Evolutionary conservation across 179 eudicot species (phyloP).

Genomic region (Beta corolliflora): DNA sequence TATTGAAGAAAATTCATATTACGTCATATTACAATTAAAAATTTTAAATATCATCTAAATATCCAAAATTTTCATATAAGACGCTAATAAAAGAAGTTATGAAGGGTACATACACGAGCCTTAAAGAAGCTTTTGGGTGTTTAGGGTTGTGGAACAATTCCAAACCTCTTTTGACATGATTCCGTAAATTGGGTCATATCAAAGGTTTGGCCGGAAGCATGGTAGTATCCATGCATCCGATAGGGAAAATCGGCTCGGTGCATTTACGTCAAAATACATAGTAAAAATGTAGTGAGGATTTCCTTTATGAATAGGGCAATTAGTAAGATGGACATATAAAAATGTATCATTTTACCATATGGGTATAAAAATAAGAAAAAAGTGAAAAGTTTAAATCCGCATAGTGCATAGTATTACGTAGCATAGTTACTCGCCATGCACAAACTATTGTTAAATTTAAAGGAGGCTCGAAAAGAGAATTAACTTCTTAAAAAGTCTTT

Average conservation of each 20-base stretch:
- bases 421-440: neutral
- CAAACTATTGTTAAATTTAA: neutral
- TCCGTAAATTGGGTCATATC: neutral
- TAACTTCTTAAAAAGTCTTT: neutral
- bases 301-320: too few relatives aligned
- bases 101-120: neutral
- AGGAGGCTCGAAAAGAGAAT: neutral
- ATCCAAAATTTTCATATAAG: neutral
- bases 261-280: neutral
- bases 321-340: too few relatives aligned
- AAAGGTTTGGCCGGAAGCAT: neutral
- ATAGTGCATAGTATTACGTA: too few relatives aligned
- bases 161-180: neutral
- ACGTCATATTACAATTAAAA: neutral
- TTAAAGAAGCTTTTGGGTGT: neutral
- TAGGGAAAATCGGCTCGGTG: neutral
- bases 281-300: too few relatives aligned
- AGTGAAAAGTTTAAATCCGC: too few relatives aligned
- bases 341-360: too few relatives aligned
- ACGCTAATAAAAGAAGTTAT: neutral
- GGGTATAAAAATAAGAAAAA: too few relatives aligned
- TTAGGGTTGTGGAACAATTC: neutral
- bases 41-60: neutral
- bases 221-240: neutral
- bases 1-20: neutral